These are phyloP conservation scores for Actinomucor elegans DNA, from an alignment of 371 early-diverging fungal species.

Conservation along the genomic window DNA sequence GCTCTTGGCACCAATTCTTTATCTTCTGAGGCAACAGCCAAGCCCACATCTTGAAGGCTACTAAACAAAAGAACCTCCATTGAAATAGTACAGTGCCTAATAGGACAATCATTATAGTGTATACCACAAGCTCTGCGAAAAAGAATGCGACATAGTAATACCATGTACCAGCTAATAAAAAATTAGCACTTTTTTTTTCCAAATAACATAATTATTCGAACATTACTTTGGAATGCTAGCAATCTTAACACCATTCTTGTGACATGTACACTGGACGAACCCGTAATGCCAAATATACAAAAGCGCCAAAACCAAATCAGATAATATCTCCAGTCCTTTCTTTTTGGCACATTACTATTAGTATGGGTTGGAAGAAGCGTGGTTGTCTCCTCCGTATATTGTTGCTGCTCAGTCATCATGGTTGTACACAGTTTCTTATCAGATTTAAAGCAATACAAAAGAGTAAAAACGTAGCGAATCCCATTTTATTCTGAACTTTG, in stretches of 20 bases:
- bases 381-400: not conserved
- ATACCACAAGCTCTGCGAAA: slow-evolving; percentile 36
- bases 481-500: no score
- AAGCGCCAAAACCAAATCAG: slow-evolving; percentile 38
- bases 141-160: slow-evolving; percentile 35
- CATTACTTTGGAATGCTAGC: slow-evolving; percentile 15
- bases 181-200: not conserved
- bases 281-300: slow-evolving; percentile 38
- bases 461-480: no score
- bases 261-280: slow-evolving; percentile 42
- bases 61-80: slow-evolving; percentile 34
- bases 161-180: slow-evolving; percentile 17
- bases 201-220: not conserved
- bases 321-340: slow-evolving; percentile 8
- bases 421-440: no score
- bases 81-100: slow-evolving; percentile 41
- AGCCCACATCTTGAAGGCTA: slow-evolving; percentile 41
- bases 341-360: not conserved
- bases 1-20: slow-evolving; percentile 20
- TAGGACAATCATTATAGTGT: slow-evolving; percentile 36
- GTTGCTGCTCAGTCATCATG: no score
- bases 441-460: no score
- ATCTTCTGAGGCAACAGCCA: slow-evolving; percentile 23
- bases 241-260: slow-evolving; percentile 20
- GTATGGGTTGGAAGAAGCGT: not conserved